Percentiles rank a stretch among this genome's conserved stretches.
phyloP scores from a whole-genome alignment of 2,329 filamentous ascomycete species.

The Blastomyces percursus region DNA sequence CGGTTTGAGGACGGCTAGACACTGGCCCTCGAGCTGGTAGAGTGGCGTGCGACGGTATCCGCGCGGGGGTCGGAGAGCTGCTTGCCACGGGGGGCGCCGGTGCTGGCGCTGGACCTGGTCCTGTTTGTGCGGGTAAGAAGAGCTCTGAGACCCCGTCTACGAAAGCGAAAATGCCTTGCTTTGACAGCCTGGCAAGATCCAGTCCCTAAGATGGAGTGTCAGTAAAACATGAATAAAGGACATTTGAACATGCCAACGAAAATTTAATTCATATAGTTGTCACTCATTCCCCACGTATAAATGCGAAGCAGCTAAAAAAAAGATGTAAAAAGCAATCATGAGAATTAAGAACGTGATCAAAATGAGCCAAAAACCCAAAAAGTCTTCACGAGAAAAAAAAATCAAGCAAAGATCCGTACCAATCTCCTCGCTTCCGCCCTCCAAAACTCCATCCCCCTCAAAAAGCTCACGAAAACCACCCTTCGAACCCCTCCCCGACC shows the following conservation, averaged over 20 bases:
- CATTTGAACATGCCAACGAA: not conserved
- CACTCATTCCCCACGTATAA: not conserved
- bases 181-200: slow-evolving; percentile 53
- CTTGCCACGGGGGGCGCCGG: slow-evolving; percentile 8
- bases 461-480: slow-evolving; percentile 71
- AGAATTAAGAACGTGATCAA: not conserved
- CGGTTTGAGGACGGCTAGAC: slow-evolving; percentile 1
- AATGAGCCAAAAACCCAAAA: not conserved
- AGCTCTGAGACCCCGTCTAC: slow-evolving; percentile 61
- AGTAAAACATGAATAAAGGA: not conserved
- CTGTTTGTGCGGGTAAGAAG: slow-evolving; percentile 27
- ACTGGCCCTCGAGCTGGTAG: not conserved
- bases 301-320: not conserved
- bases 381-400: not conserved
- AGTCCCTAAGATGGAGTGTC: slow-evolving; percentile 45
- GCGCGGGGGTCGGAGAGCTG: slow-evolving; percentile 6
- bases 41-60: not conserved
- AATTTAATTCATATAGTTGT: not conserved
- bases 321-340: not conserved
- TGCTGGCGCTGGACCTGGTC: slow-evolving; percentile 14
- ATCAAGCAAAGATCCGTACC: slow-evolving; percentile 36
- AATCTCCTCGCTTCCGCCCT: slow-evolving; percentile 56
- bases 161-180: slow-evolving; percentile 54
- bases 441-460: slow-evolving; percentile 72
- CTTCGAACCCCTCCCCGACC: slow-evolving; percentile 8